Base-by-base conservation (phyloP, 208 protist genomes). In the Angomonas ambiguus region DNA sequence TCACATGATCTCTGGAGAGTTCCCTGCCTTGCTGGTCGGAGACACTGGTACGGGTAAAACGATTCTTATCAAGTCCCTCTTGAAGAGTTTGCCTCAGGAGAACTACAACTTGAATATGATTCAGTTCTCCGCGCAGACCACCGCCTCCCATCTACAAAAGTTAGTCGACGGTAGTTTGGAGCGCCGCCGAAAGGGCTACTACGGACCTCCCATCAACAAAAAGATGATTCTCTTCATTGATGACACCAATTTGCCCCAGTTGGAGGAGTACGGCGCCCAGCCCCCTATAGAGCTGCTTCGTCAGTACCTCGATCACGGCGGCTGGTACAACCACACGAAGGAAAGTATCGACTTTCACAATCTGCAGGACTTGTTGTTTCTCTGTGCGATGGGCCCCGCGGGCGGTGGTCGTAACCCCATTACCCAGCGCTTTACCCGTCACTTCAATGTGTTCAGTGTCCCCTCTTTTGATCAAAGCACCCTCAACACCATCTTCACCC, bases 31-130 rank as follows among this genome's bases (percentile, higher is more conserved):
- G 48, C 82, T 98, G 48, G 88, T 96, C 27, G 97, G 97, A 33
- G 89, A 96, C 58, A 98, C 97, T 10, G 97, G 97, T 55, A 98
- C 96, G 38, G 97, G 97, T 57, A 99, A 99, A 82, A 97, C 96
- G 22, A 92, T 97, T 34, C 83, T 97, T 91, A 88, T 98, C 77
- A 92, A 92, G 69, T 78, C 93, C 27, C 72, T 97, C 18, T 82
- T 98, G 42, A 85, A 80, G 55, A 51, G 75, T 34, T 73, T 98
- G 51, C 74, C 85, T 6, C 80, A 90, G 38, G 87, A 98, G 28
- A 88, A 73, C 25, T 96, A 92, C 70, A 72, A 65, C 25, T 69
- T 93, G 33, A 96, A 92, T 73, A 77, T 97, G 65, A 91, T 99
- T 58, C 90, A 96, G 71, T 98, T 99, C 77, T 97, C 91, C 27